These are phyloP conservation scores for Mortierella sp. DNA, from an alignment of 371 early-diverging fungal genomes.

Conservation along the genomic window DNA sequence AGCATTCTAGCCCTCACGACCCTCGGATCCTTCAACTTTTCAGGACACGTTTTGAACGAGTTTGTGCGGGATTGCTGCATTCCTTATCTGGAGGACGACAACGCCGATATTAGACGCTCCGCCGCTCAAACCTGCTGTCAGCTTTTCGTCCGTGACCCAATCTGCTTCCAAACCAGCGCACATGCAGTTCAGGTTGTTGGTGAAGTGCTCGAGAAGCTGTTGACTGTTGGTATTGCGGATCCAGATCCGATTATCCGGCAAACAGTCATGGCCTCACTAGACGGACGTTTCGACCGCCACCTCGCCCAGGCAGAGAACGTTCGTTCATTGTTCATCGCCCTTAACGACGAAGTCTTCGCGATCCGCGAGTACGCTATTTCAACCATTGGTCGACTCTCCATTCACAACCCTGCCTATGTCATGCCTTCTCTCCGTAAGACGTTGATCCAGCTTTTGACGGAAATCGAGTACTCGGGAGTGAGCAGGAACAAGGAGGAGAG, in stretches of 20 bases:
- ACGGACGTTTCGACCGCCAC: conserved; percentile 90
- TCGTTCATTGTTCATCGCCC: conserved; percentile 87
- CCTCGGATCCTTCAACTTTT: conserved; percentile 91
- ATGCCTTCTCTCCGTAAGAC: conserved; percentile 92
- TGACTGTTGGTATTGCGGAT: conserved; percentile 94
- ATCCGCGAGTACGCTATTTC: conserved; percentile 88
- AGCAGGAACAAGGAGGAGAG: conserved; percentile 93
- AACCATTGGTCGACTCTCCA: conserved; percentile 90
- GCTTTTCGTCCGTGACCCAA: conserved; percentile 81
- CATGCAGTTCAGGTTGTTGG: conserved; percentile 91
- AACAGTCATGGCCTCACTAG: conserved; percentile 84
- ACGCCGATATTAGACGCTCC: conserved; percentile 85
- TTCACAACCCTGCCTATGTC: conserved; percentile 94
- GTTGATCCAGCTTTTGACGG: conserved; percentile 90
- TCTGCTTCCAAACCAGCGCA: conserved; percentile 84
- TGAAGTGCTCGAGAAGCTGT: conserved; percentile 89
- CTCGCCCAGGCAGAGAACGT: conserved; percentile 94
- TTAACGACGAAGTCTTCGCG: conserved; percentile 95
- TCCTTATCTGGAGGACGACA: conserved; percentile 89
- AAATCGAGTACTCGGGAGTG: conserved; percentile 90
- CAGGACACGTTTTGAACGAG: conserved; percentile 87
- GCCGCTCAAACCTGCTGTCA: conserved; percentile 93
- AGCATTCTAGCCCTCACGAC: conserved; percentile 91
- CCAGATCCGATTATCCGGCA: conserved; percentile 86
- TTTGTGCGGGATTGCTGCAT: conserved; percentile 92